phyloP scores from a whole-genome alignment of 1,139 yeast genomes.

The Chernovozyma aurita region DNA sequence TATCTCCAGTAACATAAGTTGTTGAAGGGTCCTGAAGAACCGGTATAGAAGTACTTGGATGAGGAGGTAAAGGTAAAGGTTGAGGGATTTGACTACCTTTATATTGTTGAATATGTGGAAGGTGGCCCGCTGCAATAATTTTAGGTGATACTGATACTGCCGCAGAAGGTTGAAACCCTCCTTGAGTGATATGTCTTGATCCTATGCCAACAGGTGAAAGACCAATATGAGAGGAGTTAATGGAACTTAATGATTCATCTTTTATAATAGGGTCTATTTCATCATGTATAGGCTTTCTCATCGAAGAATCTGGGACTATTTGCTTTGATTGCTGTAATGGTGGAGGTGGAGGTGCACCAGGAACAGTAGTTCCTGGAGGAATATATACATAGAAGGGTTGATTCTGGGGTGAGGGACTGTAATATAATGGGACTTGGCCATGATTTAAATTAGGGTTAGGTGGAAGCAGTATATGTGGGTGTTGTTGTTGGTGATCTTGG shows the following conservation, averaged over 20 bases:
- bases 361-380: conserved; percentile 6
- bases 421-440: neutral
- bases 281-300: neutral
- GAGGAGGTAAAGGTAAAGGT: conserved; percentile 1
- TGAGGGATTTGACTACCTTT: neutral
- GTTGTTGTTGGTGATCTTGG: neutral
- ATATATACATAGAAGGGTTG: conserved; percentile 3
- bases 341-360: conserved; percentile 1
- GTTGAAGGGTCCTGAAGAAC: neutral
- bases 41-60: conserved; percentile 1
- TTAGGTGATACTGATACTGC: neutral
- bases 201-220: neutral
- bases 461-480: neutral
- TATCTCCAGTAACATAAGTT: too few species aligned
- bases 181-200: neutral
- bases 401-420: conserved; percentile 3
- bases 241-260: neutral
- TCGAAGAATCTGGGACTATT: neutral
- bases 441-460: neutral
- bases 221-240: neutral
- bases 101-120: conserved; percentile 7
- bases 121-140: conserved; percentile 2
- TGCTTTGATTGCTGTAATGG: neutral
- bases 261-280: neutral
- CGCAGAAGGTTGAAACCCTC: neutral